Evolutionary conservation across 371 early-diverging fungal genomes (phyloP).

Genomic region (Homolaphlyctis polyrhiza): DNA sequence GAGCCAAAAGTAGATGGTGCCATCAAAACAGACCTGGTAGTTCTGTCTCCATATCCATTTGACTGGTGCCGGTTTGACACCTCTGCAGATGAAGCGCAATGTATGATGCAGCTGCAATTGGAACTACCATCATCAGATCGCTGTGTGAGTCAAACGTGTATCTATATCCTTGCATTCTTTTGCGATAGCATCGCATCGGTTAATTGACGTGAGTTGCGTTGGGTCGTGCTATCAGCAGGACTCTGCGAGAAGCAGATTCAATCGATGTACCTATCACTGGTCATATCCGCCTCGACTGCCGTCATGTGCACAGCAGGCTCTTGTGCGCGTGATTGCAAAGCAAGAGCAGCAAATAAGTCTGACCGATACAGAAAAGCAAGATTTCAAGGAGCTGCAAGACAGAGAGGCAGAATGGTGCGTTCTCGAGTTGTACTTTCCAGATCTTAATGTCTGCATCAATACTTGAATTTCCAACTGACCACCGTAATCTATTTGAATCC

Average conservation of each 20-base stretch:
- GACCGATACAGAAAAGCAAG: conserved; percentile 2
- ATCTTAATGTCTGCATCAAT: no score
- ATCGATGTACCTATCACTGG: conserved; percentile 20
- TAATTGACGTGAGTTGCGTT: conserved; percentile 1
- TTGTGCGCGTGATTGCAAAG: conserved; percentile 9
- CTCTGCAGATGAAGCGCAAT: not conserved
- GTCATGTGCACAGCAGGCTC: conserved; percentile 9
- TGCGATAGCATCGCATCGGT: not conserved
- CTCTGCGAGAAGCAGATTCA: no score
- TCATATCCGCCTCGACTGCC: conserved; percentile 5
- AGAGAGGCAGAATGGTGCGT: conserved; percentile 16
- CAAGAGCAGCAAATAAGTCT: conserved; percentile 5
- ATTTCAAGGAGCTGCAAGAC: conserved; percentile 9
- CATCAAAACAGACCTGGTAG: not conserved
- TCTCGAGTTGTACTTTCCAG: no score
- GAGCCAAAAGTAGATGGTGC: not conserved
- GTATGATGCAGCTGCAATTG: not conserved
- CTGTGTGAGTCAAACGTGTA: not conserved
- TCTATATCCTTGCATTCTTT: not conserved
- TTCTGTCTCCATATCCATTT: not conserved
- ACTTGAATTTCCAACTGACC: no score
- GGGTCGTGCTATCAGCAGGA: no score
- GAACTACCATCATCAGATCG: no score
- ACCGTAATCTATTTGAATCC: no score
- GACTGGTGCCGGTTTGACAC: not conserved